Evolutionary conservation across 2,329 filamentous ascomycete species (phyloP), one percentile per base, ranked within the genome.

Genomic region (Venturia asperata): DNA sequence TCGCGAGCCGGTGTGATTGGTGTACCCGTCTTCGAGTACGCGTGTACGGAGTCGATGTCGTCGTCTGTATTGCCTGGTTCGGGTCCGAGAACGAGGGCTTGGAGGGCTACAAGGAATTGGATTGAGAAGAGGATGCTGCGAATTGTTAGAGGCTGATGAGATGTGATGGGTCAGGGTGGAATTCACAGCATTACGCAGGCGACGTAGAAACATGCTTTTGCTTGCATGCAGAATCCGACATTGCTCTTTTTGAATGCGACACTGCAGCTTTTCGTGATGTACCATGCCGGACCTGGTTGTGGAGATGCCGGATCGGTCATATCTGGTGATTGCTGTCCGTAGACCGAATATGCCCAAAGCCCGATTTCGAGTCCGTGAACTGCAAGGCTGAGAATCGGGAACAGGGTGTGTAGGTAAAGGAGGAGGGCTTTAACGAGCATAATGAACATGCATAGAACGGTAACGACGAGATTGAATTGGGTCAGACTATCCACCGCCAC

Each of bases 361-460:
- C 77, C 82, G 24, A 83, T 75, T 70, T 91, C 78, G 62, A 79
- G 73, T 61, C 81, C 68, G 74, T 88, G 86, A 70, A 86, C 75
- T 64, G 86, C 67, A 30, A 85, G 74, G 66, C 84, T 85, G 65
- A 92, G 66, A 67, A 90, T 73, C 6, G 90, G 90, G 69, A 81
- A 85, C 81, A 86, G 91, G 71, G 87, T 77, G 73, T 87, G 85
- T 81, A 92, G 85, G 71, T 90, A 85, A 76, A 84, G 87, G 71
- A 84, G 81, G 67, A 88, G 84, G 68, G 84, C 80, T 79, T 91
- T 92, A 74, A 82, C 79, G 56, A 92, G 82, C 67, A 91, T 82
- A 73, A 91, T 81, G 79, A 93, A 93, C 74, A 90, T 87, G 66
- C 85, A 87, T 64, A 91, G 79, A 69, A 93, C 83, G 45, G 88